A percentile compares a stretch with the other conserved stretches of the same genome.
Evolutionary conservation across 768 basidiomycete genomes (phyloP).

Genomic region (Hypholoma fasciculare): DNA sequence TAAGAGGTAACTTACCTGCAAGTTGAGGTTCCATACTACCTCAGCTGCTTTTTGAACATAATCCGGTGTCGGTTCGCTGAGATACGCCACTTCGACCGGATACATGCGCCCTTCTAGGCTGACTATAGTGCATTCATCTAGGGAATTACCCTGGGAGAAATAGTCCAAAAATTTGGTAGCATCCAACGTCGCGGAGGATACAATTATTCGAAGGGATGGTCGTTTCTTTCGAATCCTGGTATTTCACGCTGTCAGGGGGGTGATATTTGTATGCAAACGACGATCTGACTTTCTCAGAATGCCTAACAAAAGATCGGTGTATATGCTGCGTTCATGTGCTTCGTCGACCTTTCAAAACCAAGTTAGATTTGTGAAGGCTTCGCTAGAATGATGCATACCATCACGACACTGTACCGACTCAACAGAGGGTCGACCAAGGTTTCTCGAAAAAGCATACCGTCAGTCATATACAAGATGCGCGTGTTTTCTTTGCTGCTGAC

Average conservation of each 20-base stretch:
- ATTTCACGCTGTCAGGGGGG: not conserved
- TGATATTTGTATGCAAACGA: not conserved
- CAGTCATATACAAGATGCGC: slow-evolving; percentile 93
- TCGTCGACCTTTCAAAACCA: slow-evolving; percentile 77
- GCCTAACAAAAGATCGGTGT: slow-evolving; percentile 91
- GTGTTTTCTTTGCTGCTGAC: slow-evolving; percentile 83
- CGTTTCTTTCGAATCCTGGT: slow-evolving; percentile 88
- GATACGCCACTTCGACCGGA: slow-evolving; percentile 92
- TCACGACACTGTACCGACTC: slow-evolving; percentile 91
- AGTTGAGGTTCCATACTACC: slow-evolving; percentile 79
- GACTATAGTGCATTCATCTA: slow-evolving; percentile 78
- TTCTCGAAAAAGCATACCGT: slow-evolving; percentile 97
- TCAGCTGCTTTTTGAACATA: slow-evolving; percentile 84
- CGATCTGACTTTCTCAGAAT: slow-evolving; percentile 85
- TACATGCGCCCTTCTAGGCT: slow-evolving; percentile 93
- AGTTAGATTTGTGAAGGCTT: slow-evolving; percentile 1
- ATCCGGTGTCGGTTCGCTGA: slow-evolving; percentile 74
- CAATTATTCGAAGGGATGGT: slow-evolving; percentile 84
- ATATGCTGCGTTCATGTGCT: slow-evolving; percentile 95
- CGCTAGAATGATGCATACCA: slow-evolving; percentile 50
- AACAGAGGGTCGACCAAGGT: slow-evolving; percentile 89
- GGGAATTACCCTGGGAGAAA: slow-evolving; percentile 67
- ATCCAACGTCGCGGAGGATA: slow-evolving; percentile 97
- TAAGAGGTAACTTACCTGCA: slow-evolving; percentile 52
- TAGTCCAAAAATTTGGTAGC: slow-evolving; percentile 88